Evolutionary conservation across 345 rosid genomes (phyloP), one percentile per base, ranked within the genome.

Genomic region (Murraya paniculata): DNA sequence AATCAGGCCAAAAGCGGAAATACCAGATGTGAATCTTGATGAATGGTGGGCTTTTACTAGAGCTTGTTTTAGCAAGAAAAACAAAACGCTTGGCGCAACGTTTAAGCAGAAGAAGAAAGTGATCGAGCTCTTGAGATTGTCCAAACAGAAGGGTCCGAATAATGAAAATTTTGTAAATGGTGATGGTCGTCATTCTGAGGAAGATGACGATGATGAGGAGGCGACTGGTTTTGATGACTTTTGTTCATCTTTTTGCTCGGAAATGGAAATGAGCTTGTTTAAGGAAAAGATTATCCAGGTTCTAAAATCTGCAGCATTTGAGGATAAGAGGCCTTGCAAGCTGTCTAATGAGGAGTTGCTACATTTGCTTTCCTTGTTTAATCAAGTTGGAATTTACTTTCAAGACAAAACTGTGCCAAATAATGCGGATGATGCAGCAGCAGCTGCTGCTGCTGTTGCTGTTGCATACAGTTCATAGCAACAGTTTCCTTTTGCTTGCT

Each of bases 81-180:
- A 94, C 50, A 96, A 88, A 89, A 94, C 97, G 2, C 78, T 92
- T 57, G 97, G 98, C 53, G 97, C 99, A 0, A 91, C 88, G 21
- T 94, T 94, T 80, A 94, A 90, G 89, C 94, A 94, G 90, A 94
- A 94, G 95, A 92, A 88, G 88, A 94, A 92, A 86, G 84, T 94
- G 61, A 48, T 80, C 41, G 98, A 91, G 87, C 83, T 94, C 39
- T 75, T 85, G 71, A 75, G 75, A 76, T 82, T 89, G 58, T 85
- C 91, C 7, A 82, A 72, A 14, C 21, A 78, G 80, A 71, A 10
- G 4, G 31, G 79, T 28, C 60, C 56, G 0, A 60, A 48, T 19
- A 10, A 25, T 41, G 81, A 81, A 39, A 24, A 9, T 41, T 3
- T 24, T 9, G 8, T 21, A 59, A 7, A 16, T 21, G 33, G 53